Percentiles rank a stretch among this genome's conserved stretches.
Evolutionary conservation across 768 basidiomycete species (phyloP).

Genomic region (Sarcodon sp.): DNA sequence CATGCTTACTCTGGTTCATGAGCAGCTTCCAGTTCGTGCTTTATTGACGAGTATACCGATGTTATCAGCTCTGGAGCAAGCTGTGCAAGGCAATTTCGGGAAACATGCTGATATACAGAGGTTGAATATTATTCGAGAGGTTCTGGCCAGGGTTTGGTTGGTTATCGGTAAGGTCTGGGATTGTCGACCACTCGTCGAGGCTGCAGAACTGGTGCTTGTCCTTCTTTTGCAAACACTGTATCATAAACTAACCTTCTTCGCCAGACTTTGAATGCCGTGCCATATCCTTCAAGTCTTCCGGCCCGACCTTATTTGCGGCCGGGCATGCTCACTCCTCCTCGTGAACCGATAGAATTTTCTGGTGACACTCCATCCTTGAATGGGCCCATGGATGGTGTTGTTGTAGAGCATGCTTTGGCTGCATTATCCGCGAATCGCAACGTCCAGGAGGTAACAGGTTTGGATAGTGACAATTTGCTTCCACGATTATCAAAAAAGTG

Average conservation of each 20-base stretch:
- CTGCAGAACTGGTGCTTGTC: conserved; percentile 39
- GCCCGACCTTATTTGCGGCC: conserved; percentile 25
- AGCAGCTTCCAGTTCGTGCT: conserved; percentile 62
- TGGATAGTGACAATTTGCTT: conserved; percentile 43
- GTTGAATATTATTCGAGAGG: conserved; percentile 42
- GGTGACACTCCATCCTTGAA: conserved; percentile 1
- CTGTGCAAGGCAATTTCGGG: conserved; percentile 13
- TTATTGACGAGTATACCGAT: conserved; percentile 75
- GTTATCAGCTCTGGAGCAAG: conserved; percentile 61
- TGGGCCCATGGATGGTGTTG: too few relatives aligned
- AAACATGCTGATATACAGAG: conserved; percentile 29
- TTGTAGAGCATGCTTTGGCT: conserved; percentile 26
- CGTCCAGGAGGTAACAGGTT: conserved; percentile 51
- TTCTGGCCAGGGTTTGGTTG: conserved; percentile 55
- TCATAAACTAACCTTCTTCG: not conserved
- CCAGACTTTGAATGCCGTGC: conserved; percentile 7
- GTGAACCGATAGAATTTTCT: conserved; percentile 28
- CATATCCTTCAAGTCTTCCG: conserved; percentile 6
- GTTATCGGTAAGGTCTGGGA: conserved; percentile 64
- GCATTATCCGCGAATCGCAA: conserved; percentile 37
- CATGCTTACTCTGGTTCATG: conserved; percentile 54
- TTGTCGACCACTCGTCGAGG: conserved; percentile 33
- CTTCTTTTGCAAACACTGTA: not conserved
- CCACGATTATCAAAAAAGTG: conserved; percentile 47
- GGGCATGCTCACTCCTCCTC: conserved; percentile 30